Base-by-base conservation (phyloP, 768 basidiomycete species). In the Chalciporus piperatus region DNA sequence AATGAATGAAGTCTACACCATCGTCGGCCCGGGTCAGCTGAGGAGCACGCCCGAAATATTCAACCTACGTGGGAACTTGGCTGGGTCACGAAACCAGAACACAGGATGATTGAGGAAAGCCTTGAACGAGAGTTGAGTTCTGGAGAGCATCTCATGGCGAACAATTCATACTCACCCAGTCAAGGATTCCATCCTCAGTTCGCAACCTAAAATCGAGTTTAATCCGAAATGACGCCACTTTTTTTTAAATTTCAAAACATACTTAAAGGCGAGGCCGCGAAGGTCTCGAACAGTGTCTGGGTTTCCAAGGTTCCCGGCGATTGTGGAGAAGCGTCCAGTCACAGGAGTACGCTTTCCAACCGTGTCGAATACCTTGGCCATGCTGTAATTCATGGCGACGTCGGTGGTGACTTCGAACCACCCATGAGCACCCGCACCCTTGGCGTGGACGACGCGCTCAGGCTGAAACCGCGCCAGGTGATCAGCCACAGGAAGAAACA, bases 261-360 rank as follows among this genome's bases (percentile, higher is more conserved):
- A 74, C 67, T 80, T 73, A 22, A 73, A 66, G 2, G 78, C 79
- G 56, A 83, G 79, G 1, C 82, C 82, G 51, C 81, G 70, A 6
- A 80, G 74, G 50, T 83, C 80, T 30, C 80, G 66, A 27, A 74
- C 69, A 44, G 65, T 64, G 57, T 83, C 81, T 1, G 79, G 71
- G 20, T 71, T 72, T 14, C 81, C 81, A 40, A 72, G 62, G 14
- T 76, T 75, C n/a, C 81, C 79, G 13, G 71, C 71, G 41, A 83
- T 82, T 27, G 82, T 84, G 28, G 75, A 77, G 67, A 83, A 80
- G 16, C 82, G 73, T 7, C 12, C 58, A 17, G 58, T 57, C 30
- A 59, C 45, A 1, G 56, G 49, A 17, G 58, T 59, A 28, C 56
- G 56, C 45, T 59, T 59, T 27, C 58, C 58, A 6, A 59, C 25